Percentiles rank a stretch among this genome's conserved stretches.
Evolutionary conservation across 306 rosid species (phyloP).

Genomic region (Sechiopsis laciniata): DNA sequence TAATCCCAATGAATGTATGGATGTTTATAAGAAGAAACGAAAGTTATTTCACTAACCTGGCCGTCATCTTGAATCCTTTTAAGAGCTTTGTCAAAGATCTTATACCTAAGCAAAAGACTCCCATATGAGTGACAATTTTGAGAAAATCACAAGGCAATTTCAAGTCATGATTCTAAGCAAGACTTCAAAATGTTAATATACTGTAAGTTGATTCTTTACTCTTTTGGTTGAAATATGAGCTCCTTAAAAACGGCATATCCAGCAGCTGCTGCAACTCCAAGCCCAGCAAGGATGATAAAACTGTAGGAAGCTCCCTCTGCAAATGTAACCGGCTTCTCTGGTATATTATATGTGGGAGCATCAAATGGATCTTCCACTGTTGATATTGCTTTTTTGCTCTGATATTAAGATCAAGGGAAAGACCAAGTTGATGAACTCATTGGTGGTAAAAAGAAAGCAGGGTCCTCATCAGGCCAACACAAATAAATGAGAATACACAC

Average conservation of each 20-base stretch:
- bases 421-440: constrained; percentile 13
- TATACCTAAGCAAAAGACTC: constrained; percentile 50
- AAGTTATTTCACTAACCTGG: constrained; percentile 45
- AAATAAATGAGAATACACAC: constrained; percentile 2
- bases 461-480: background rate
- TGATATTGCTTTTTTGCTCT: constrained; percentile 75
- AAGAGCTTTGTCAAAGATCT: constrained; percentile 71
- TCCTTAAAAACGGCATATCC: constrained; percentile 92
- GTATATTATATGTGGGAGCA: constrained; percentile 85
- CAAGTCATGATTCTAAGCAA: constrained; percentile 10
- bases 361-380: constrained; percentile 76
- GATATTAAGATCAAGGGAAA: constrained; percentile 26
- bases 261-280: constrained; percentile 77
- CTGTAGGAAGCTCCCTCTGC: constrained; percentile 82
- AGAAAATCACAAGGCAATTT: background rate
- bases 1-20: no score
- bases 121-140: background rate
- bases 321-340: constrained; percentile 83
- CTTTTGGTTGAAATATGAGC: constrained; percentile 90
- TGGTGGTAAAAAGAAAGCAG: background rate
- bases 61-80: constrained; percentile 81
- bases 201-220: constrained; percentile 41
- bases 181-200: background rate
- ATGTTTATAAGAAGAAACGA: no score
- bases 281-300: constrained; percentile 71